These are phyloP conservation scores for Fusarium dlaminii DNA, from an alignment of 2,329 filamentous ascomycete species.

Conservation along the genomic window DNA sequence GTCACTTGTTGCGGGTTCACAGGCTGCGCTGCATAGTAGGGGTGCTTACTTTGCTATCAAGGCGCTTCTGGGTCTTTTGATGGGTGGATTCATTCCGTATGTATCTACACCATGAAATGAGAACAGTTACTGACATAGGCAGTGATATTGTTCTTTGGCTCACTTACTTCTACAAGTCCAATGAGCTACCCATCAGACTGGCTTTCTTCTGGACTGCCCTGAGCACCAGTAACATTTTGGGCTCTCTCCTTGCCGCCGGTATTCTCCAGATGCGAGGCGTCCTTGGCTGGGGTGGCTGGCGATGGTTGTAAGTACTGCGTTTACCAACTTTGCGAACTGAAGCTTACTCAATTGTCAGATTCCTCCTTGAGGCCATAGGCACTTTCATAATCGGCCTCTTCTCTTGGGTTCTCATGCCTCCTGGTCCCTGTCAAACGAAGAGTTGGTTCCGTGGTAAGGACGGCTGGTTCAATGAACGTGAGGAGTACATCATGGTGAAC, in stretches of 20 bases:
- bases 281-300: conserved; percentile 51
- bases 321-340: accelerated
- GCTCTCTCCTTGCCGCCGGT: conserved; percentile 58
- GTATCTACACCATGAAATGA: accelerated
- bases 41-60: conserved; percentile 54
- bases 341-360: conserved; percentile 34
- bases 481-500: conserved; percentile 71
- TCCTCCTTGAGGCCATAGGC: conserved; percentile 61
- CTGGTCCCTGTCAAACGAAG: conserved; percentile 59
- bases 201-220: conserved; percentile 77
- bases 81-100: conserved; percentile 62
- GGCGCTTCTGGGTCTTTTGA: conserved; percentile 56
- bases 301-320: conserved; percentile 45
- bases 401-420: conserved; percentile 57
- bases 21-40: conserved; percentile 50
- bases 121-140: neutral
- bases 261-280: conserved; percentile 52
- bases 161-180: conserved; percentile 79
- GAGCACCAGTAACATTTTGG: conserved; percentile 63
- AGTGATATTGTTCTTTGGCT: conserved; percentile 69
- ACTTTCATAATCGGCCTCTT: conserved; percentile 56
- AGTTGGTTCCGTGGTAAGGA: conserved; percentile 65
- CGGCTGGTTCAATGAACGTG: conserved; percentile 70
- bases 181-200: conserved; percentile 73
- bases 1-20: conserved; percentile 52